Evolutionary conservation across 495 filamentous ascomycete species (phyloP).

Genomic region (Penicillium odoratum): DNA sequence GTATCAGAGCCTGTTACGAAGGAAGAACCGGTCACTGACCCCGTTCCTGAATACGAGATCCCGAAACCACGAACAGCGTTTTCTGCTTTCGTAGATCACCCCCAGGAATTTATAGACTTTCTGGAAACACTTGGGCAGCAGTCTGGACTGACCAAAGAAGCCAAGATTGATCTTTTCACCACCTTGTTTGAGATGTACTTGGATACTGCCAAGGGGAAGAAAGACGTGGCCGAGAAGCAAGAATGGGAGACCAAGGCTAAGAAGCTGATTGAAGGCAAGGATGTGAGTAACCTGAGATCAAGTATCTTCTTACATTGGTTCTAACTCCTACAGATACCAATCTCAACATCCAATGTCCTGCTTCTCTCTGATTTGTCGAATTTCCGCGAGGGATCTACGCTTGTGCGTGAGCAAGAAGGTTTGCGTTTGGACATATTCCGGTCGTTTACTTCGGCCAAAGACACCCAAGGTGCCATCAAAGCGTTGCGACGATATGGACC

Average conservation of each 20-base stretch:
- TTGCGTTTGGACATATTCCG: slow-evolving; percentile 94
- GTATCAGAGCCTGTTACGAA: slow-evolving; percentile 27
- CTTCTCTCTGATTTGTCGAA: slow-evolving; percentile 88
- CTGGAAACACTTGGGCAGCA: slow-evolving; percentile 79
- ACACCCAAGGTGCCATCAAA: slow-evolving; percentile 85
- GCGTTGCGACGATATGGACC: slow-evolving; percentile 89
- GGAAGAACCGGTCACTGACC: slow-evolving; percentile 27
- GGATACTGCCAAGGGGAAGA: slow-evolving; percentile 68
- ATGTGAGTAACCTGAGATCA: slow-evolving; percentile 41
- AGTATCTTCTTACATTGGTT: not conserved
- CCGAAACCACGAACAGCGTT: slow-evolving; percentile 90
- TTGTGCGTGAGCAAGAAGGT: slow-evolving; percentile 92
- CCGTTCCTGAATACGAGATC: slow-evolving; percentile 37
- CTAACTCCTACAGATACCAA: slow-evolving; percentile 59
- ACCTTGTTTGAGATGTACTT: slow-evolving; percentile 98
- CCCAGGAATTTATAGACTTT: slow-evolving; percentile 85
- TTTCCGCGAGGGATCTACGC: slow-evolving; percentile 85
- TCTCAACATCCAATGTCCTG: slow-evolving; percentile 92
- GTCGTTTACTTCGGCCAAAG: slow-evolving; percentile 90
- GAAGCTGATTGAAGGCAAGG: slow-evolving; percentile 72
- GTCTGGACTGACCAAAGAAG: slow-evolving; percentile 62
- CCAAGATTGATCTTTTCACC: slow-evolving; percentile 86
- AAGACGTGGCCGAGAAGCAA: slow-evolving; percentile 52
- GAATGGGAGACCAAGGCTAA: slow-evolving; percentile 92
- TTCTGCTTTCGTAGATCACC: slow-evolving; percentile 93